Conservation (phyloP, 345 rosid genomes). For the Eucalyptus decipiens region DNA sequence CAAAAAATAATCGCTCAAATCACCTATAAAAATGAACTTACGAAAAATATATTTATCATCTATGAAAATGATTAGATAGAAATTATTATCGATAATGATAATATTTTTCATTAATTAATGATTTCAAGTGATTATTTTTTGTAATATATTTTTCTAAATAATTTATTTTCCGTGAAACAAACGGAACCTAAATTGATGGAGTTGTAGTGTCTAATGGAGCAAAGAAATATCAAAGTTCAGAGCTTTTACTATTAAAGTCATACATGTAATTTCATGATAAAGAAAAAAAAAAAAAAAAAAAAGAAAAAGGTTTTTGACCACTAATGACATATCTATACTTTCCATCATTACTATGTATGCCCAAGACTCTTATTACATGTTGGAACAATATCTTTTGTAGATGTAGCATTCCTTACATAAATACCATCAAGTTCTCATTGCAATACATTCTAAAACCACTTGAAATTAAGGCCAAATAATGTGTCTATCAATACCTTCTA, state of each 20-base stretch:
- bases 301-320: no score
- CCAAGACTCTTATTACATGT: neutral
- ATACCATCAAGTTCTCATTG: no score
- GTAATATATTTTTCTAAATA: neutral
- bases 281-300: no score
- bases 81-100: neutral
- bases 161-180: neutral
- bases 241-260: neutral
- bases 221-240: neutral
- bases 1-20: no score
- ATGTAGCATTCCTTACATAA: neutral
- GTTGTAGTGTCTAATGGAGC: accelerated
- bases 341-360: neutral
- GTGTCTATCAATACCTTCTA: neutral
- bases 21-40: no score
- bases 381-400: neutral
- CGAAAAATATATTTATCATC: accelerated
- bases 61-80: neutral
- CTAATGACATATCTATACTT: neutral
- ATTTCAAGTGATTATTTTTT: neutral
- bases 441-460: neutral
- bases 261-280: neutral
- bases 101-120: neutral
- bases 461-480: neutral
- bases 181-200: accelerated